Evolutionary conservation across 352 stramenopile species (phyloP).

Genomic region (Globisporangium spinosum): DNA sequence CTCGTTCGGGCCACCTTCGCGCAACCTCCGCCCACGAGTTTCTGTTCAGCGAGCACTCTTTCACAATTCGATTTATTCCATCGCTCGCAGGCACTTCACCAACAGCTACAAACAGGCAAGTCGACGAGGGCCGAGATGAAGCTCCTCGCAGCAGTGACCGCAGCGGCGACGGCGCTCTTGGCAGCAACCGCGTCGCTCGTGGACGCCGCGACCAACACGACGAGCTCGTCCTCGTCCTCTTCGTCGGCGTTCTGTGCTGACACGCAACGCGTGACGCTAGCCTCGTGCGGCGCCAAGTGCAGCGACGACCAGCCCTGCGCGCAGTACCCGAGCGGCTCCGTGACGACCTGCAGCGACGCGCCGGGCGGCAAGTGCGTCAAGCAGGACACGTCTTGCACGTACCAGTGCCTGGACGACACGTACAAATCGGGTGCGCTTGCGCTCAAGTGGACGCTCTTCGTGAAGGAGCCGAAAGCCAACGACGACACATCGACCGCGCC

Average conservation of each 20-base stretch:
- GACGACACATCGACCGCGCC: slow-evolving; percentile 44
- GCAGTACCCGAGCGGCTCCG: slow-evolving; percentile 39
- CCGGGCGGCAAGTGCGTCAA: slow-evolving; percentile 48
- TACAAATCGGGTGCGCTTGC: slow-evolving; percentile 38
- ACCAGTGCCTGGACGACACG: slow-evolving; percentile 53
- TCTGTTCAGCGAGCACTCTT: slow-evolving; percentile 6
- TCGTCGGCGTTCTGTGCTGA: slow-evolving; percentile 37
- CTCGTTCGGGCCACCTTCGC: slow-evolving; percentile 6
- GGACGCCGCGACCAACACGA: slow-evolving; percentile 12
- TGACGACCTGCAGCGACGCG: slow-evolving; percentile 40
- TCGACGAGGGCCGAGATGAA: not conserved
- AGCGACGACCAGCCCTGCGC: slow-evolving; percentile 43
- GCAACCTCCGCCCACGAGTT: slow-evolving; percentile 2
- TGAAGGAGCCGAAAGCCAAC: slow-evolving; percentile 47
- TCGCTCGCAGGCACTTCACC: not conserved
- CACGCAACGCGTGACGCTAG: slow-evolving; percentile 38
- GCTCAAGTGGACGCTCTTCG: slow-evolving; percentile 63
- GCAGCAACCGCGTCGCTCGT: not conserved
- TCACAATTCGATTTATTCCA: slow-evolving; percentile 2
- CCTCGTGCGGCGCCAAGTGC: slow-evolving; percentile 43
- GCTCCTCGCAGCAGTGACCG: not conserved
- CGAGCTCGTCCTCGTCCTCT: not conserved
- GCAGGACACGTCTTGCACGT: slow-evolving; percentile 48
- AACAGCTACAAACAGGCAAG: not conserved
- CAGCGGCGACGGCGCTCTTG: not conserved